These are phyloP conservation scores for Lactarius trivialis DNA, from an alignment of 768 basidiomycete species.

Conservation along the genomic window DNA sequence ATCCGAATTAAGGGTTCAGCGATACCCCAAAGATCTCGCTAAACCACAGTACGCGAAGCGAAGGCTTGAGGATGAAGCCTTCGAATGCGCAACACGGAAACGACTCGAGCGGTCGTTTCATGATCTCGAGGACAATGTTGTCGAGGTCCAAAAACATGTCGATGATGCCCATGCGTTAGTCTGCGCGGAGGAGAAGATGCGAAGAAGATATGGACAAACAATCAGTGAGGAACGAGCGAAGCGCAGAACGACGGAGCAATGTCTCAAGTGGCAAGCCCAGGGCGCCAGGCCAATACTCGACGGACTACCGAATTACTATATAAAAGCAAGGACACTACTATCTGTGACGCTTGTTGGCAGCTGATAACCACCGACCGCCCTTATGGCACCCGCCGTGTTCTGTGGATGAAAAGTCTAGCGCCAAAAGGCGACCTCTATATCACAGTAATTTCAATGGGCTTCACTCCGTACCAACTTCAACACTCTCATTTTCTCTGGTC, in stretches of 20 bases:
- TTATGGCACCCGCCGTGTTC: background rate
- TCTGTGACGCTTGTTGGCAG: background rate
- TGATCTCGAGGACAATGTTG: slow-evolving; percentile 16
- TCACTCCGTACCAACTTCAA: background rate
- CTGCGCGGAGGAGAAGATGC: slow-evolving; percentile 1
- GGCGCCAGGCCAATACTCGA: slow-evolving; percentile 11
- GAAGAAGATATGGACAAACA: slow-evolving; percentile 11
- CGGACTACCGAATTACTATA: background rate
- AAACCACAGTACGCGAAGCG: slow-evolving; percentile 36
- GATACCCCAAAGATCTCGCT: slow-evolving; percentile 32
- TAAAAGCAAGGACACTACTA: background rate
- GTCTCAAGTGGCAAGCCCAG: slow-evolving; percentile 6
- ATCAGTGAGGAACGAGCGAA: slow-evolving; percentile 11
- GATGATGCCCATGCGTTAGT: slow-evolving; percentile 10
- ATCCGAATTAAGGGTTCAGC: slow-evolving; percentile 38
- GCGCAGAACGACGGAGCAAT: slow-evolving; percentile 8
- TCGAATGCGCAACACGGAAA: slow-evolving; percentile 25
- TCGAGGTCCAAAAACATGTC: slow-evolving; percentile 7
- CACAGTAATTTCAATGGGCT: background rate
- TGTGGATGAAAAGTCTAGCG: background rate
- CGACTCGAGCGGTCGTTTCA: slow-evolving; percentile 21
- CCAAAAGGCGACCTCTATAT: background rate
- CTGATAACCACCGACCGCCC: background rate
- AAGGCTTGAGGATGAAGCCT: slow-evolving; percentile 36
- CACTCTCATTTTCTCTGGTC: background rate